Conservation (phyloP, 495 filamentous ascomycete genomes). For the Sordaria brevicollis region DNA sequence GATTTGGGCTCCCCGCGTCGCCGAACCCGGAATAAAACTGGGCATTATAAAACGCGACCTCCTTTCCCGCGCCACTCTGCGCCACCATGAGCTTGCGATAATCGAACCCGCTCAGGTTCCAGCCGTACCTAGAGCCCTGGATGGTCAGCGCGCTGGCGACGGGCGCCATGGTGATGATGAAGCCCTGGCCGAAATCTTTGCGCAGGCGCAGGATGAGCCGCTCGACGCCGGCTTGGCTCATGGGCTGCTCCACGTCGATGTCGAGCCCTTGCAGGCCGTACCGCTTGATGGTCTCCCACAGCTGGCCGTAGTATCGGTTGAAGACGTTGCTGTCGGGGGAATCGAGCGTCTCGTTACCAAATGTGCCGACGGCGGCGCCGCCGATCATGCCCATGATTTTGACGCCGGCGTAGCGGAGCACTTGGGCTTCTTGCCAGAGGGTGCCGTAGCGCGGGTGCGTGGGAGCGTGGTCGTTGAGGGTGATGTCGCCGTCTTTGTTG, state of each 20-base stretch:
- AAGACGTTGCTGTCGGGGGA: constrained; percentile 40
- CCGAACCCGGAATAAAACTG: constrained; percentile 86
- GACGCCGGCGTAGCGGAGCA: constrained; percentile 50
- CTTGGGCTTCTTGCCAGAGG: constrained; percentile 57
- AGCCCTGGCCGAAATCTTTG: constrained; percentile 56
- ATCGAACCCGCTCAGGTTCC: constrained; percentile 64
- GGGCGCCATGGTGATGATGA: constrained; percentile 69
- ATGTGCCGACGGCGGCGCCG: constrained; percentile 65
- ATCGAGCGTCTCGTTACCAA: constrained; percentile 44
- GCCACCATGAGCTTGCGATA: constrained; percentile 43
- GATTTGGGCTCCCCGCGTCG: constrained; percentile 42
- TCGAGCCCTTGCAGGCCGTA: constrained; percentile 62
- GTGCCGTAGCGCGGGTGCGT: constrained; percentile 40
- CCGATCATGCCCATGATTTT: constrained; percentile 76
- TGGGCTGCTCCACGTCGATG: constrained; percentile 73
- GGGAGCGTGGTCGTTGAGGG: constrained; percentile 65
- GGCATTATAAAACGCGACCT: constrained; percentile 67
- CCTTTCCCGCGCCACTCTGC: constrained; percentile 28
- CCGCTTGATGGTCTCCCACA: constrained; percentile 47
- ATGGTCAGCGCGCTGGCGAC: constrained; percentile 56
- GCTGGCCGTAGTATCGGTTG: constrained; percentile 54
- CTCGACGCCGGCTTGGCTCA: constrained; percentile 58
- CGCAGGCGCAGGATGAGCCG: constrained; percentile 63
- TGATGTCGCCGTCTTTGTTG: constrained; percentile 46
- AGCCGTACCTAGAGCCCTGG: constrained; percentile 25